A percentile compares a stretch with the other conserved stretches of the same genome.
phyloP scores from a whole-genome alignment of 1,284 basidiomycete species.

The Psilocybe mexicana region DNA sequence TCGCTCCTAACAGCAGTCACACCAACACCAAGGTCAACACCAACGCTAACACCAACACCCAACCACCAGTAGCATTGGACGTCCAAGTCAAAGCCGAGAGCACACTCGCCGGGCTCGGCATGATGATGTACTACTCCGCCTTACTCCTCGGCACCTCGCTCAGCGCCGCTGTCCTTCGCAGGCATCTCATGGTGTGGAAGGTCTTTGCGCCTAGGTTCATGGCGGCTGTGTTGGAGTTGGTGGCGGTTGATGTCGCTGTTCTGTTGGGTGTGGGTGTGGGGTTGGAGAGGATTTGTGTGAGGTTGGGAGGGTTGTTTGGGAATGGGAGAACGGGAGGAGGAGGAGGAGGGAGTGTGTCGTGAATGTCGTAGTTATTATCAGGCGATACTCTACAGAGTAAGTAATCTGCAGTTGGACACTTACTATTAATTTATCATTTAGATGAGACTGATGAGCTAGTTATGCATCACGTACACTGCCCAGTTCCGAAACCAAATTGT shows the following conservation, averaged over 20 bases:
- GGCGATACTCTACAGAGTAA: too few relatives aligned
- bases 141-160: conserved; percentile 73
- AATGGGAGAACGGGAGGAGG: neutral
- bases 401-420: too few relatives aligned
- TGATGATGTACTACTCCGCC: conserved; percentile 70
- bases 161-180: conserved; percentile 75
- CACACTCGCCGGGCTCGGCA: conserved; percentile 56
- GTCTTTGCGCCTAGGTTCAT: conserved; percentile 94
- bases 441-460: too few relatives aligned
- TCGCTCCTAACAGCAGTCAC: neutral
- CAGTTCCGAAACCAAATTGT: too few relatives aligned
- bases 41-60: neutral
- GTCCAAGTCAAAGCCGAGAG: conserved; percentile 36
- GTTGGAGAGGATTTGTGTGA: conserved; percentile 31
- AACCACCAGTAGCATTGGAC: conserved; percentile 18
- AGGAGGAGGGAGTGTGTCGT: neutral
- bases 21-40: neutral
- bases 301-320: conserved; percentile 4
- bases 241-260: conserved; percentile 58
- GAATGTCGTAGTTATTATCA: neutral
- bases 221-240: conserved; percentile 57
- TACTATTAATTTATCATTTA: too few relatives aligned
- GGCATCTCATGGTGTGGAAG: conserved; percentile 99
- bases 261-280: conserved; percentile 49
- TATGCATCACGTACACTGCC: too few relatives aligned